Base-by-base conservation (phyloP, 2,329 filamentous ascomycete species). In the Pyrenochaeta sp. region DNA sequence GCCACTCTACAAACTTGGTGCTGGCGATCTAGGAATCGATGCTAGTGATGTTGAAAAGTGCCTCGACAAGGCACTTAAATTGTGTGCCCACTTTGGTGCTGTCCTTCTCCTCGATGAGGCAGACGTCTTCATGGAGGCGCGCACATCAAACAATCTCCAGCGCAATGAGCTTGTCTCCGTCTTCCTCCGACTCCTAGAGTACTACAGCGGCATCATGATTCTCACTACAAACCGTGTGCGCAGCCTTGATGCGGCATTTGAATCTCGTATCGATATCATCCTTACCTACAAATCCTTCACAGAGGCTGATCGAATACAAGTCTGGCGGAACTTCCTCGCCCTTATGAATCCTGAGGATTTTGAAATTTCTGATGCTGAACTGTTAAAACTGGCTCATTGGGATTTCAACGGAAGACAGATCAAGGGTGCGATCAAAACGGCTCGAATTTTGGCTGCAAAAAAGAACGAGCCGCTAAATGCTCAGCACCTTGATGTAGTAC, bases 91-190 rank as follows among this genome's bases (percentile, higher is more conserved):
- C 9, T 85, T 79, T 69, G 80, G 78, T 14, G 83, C 79, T 21
- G 58, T 86, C 4, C 77, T 86, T 82, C 52, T 64, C 2, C 45
- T 66, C 21, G 61, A 66, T 39, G 63, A 64, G 27, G 61, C 61
- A n/a, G 63, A 87, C 50, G 82, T 86, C 11, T 87, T 84, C 69
- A 78, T 87, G 10, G 82, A 84, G 69, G 69, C 78, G 41, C 80
- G 84, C 1, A 59, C 43, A 7, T 12, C 39, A 12, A 51, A 44
- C 7, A 56, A 63, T 32, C 41, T 69, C 12, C 51, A 66, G 32
- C 54, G 66, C 10, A 68, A 69, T 33, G 60, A 55, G 12, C 51
- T 68, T 2, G 64, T 69, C 14, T 62, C 63, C 2, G 60, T 67
- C 1, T 59, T 69, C 44, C 63, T 80, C 2, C 69, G 78, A 3